Evolutionary conservation across 2,329 filamentous ascomycete genomes (phyloP), one percentile per base, ranked within the genome.

Genomic region (Fusarium sacchari): DNA sequence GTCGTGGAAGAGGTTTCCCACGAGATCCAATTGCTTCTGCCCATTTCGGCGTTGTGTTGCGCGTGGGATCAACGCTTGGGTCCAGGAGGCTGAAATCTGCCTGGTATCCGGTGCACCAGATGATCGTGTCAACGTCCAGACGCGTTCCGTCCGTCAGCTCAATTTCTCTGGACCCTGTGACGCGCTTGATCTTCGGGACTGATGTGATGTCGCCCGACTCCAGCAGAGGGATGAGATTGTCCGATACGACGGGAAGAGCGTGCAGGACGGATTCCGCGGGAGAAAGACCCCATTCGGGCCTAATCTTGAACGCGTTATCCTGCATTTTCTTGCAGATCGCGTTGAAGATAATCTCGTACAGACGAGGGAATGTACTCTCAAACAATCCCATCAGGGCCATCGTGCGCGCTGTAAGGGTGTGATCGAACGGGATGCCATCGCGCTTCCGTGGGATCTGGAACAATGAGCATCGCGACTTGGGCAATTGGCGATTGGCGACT

Each of bases 41-140:
- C 78, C 63, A 79, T 43, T 49, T 68, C n/a, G 46, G 73, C 34
- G 60, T 75, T n/a, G 69, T 72, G 36, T 76, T 63, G 14, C 77
- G 68, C 8, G 74, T 79, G 4, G 78, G 79, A 66, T 80, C 75
- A 44, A 80, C 67, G 34, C 70, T 71, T 7, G 62, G 63, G 32
- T 80, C 79, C 15, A 82, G 52, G 8, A 80, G 53, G 32, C 62
- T 59, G 65, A 80, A 82, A 60, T 81, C 79, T 39, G 75, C 76
- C 46, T 73, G 62, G 69, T 83, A 83, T 20, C 82, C 82, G 0
- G 80, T 82, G 65, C 79, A 82, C 53, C 77, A 81, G 42, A 83
- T 76, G 32, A 83, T 77, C 30, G 72, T 60, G 44, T 82, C 81
- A 13, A 76, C 76, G 13, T 78, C 70, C 1, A 82, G 47, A 8